Base-by-base conservation (phyloP, 176 grass and related monocot genomes). In the Juncus effusus region DNA sequence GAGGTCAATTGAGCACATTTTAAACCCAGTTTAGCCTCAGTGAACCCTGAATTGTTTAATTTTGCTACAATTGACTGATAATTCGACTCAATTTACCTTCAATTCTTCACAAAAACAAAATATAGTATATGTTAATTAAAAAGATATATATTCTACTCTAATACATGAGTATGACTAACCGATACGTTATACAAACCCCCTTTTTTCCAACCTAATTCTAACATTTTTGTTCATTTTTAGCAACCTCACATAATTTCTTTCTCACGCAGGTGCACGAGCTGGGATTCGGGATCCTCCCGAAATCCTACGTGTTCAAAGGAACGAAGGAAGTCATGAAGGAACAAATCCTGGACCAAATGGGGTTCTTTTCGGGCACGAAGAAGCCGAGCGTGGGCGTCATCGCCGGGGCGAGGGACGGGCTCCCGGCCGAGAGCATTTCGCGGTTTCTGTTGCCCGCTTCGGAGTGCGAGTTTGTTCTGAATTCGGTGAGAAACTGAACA, bases 221-320 rank as follows among this genome's bases (percentile, higher is more conserved):
- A 4, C 16, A 5, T 42, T 36, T 19, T 67, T 60, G 13, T 77
- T 56, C 10, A 58, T 82, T 28, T 49, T 42, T 72, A 13, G 37
- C 3, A 16, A 63, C 10, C 9, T 77, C 51, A 28, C 19, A 28
- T 1, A 28, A 28, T 28, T 28, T 1, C 19, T 1, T 28, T 28
- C 19, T 28, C 19, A 64, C 81, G 65, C 80, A 96, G 85, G 83
- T 90, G 14, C 84, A 96, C 83, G 92, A 96, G 66, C 74, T 96
- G 51, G 92, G 92, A 59, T 96, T 96, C 70, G 84, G 84, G 10
- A 84, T 88, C 79, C 70, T 88, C 76, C 87, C 87, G 2, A 96
- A 96, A 63, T 96, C 87, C 62, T 91, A 91, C 73, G 82, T 96
- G 15, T 96, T 96, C 77, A 96, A 88, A 72, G 92, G 87, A 54